Evolutionary conservation across 2,329 filamentous ascomycete genomes (phyloP).

Genomic region (Talaromyces amestolkiae): DNA sequence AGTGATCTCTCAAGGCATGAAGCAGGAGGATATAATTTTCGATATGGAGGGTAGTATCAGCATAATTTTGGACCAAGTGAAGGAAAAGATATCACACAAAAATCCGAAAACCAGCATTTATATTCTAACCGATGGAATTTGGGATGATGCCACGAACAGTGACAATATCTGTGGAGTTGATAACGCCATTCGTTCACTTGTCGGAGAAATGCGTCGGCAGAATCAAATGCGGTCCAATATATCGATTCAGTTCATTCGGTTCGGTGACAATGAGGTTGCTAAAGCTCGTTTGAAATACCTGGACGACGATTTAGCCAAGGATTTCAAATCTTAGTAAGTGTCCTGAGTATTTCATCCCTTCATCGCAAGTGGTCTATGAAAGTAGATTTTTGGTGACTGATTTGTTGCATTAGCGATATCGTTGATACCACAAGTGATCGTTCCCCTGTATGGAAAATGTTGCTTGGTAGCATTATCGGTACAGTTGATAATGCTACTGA

Average conservation of each 20-base stretch:
- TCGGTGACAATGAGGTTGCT: neutral
- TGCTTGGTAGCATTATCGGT: conserved; percentile 4
- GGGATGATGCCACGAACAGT: neutral
- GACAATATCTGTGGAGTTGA: neutral
- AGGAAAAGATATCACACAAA: neutral
- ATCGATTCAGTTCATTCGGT: neutral
- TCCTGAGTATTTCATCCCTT: neutral
- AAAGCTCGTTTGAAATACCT: neutral
- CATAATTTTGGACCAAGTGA: neutral
- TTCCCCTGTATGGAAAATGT: conserved; percentile 9
- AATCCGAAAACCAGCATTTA: neutral
- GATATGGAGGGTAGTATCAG: neutral
- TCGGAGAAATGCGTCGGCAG: neutral
- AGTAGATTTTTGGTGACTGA: neutral
- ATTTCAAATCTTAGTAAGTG: neutral
- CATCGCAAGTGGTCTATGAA: neutral
- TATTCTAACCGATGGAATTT: neutral
- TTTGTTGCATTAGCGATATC: neutral
- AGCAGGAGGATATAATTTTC: neutral
- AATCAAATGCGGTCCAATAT: neutral
- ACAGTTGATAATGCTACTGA: neutral
- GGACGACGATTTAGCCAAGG: neutral
- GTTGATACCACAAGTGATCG: conserved; percentile 5
- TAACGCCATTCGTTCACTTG: neutral
- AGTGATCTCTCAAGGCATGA: neutral